These are phyloP conservation scores for Cyberlindnera euphorbiiphila DNA, from an alignment of 805 yeast genomes.

Conservation along the genomic window DNA sequence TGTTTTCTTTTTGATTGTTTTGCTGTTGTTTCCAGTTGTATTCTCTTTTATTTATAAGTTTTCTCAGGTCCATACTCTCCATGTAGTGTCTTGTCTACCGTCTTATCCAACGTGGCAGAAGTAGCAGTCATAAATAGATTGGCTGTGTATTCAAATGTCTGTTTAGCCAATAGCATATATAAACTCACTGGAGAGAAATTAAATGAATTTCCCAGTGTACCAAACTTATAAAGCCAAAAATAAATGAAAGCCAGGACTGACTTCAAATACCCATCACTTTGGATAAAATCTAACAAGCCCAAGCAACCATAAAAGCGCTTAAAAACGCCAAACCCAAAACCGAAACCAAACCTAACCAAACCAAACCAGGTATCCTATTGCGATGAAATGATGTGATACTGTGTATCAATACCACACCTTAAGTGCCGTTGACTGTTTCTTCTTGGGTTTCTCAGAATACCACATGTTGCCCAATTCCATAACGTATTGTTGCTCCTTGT, in stretches of 20 bases:
- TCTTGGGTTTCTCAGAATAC: constrained; percentile 1
- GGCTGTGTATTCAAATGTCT: not conserved
- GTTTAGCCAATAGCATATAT: not conserved
- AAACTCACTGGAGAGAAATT: not conserved
- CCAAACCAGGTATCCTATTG: no score
- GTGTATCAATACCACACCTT: constrained; percentile 10
- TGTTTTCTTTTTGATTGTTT: not conserved
- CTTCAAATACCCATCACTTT: no score
- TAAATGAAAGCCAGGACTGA: no score
- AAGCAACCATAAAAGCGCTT: no score
- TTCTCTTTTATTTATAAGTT: not conserved
- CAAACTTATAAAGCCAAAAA: no score
- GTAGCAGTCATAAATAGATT: not conserved
- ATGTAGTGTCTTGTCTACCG: no score
- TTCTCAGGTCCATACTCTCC: not conserved
- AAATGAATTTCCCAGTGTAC: no score
- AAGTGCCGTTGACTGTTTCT: constrained; percentile 5
- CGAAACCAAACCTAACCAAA: no score
- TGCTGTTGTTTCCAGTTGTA: not conserved
- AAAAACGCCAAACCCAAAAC: no score
- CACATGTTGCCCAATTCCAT: constrained; percentile 27
- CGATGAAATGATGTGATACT: no score
- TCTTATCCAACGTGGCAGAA: no score
- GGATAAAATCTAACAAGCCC: no score
- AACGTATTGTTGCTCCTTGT: constrained; percentile 60